Base-by-base conservation (phyloP, 2,329 filamentous ascomycete species). In the Alternaria arbusti region DNA sequence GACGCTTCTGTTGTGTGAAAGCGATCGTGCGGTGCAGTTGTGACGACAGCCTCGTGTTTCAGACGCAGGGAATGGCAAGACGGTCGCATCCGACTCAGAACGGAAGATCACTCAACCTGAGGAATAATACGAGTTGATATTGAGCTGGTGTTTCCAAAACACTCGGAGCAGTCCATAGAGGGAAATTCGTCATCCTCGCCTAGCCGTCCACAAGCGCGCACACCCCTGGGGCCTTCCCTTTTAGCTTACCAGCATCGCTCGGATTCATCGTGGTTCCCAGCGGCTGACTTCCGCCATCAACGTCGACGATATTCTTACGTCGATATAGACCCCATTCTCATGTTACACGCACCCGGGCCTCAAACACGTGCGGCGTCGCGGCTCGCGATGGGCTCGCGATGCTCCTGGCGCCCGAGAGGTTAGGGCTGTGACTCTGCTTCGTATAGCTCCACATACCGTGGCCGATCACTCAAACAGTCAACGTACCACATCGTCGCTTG, bases 401-500 rank as follows among this genome's bases (percentile, higher is more conserved):
- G 57, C 61, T 40, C 32, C 32, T 40, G 32, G 32, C 32, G 15
- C 15, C 32, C 32, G 32, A 40, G 30, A 63, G 65, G 3, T 20
- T 20, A 20, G 20, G 46, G 54, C 61, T 61, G 62, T 55, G 17
- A 65, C 63, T 54, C 30, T 59, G 65, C 57, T 67, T 69, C 70
- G 71, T 73, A 67, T 68, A 61, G 47, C 54, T 63, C 61, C 57
- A 69, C 66, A 56, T 54, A 51, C 63, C 54, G 58, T 44, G n/a
- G 73, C 71, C 63, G 70, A 72, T 36, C 69, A 46, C 59, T 61
- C 63, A 62, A 65, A 66, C 65, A 54, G 59, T 64, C 65, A 66
- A 65, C 63, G 69, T 74, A 68, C 73, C 63, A 70, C 68, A 69
- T 63, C 57, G 64, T 69, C 63, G 62, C 28, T 62, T 70, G 64